Evolutionary conservation across 73 alveolate genomes (phyloP).

Genomic region (Uronychia binucleata): DNA sequence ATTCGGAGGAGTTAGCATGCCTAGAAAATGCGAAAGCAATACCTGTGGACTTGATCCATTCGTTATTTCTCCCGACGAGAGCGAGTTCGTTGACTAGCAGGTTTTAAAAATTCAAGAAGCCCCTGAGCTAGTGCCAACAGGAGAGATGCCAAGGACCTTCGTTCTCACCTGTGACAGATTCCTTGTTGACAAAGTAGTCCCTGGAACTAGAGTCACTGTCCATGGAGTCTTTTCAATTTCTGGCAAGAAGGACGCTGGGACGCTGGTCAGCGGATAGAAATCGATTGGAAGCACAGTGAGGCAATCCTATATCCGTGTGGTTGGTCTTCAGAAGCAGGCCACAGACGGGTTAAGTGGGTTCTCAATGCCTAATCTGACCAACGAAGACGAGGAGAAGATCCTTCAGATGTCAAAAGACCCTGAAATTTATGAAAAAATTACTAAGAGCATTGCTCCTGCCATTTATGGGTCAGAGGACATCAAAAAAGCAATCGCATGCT

Average conservation of each 20-base stretch:
- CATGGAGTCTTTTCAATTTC: slow-evolving; percentile 91
- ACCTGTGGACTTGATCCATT: slow-evolving; percentile 97
- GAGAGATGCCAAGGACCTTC: slow-evolving; percentile 99
- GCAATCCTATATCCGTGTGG: slow-evolving; percentile 80
- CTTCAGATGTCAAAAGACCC: slow-evolving; percentile 85
- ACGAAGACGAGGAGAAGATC: slow-evolving; percentile 90
- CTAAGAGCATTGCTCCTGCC: slow-evolving; percentile 96
- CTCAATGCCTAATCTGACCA: slow-evolving; percentile 71
- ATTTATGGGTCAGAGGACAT: slow-evolving; percentile 95
- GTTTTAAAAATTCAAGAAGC: slow-evolving; percentile 96
- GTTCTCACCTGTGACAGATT: slow-evolving; percentile 90
- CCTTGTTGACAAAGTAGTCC: slow-evolving; percentile 92
- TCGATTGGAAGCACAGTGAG: slow-evolving; percentile 64
- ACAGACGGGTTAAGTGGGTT: slow-evolving; percentile 62
- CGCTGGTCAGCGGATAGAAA: slow-evolving; percentile 29
- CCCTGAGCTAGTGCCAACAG: slow-evolving; percentile 98
- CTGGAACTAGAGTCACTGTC: slow-evolving; percentile 97
- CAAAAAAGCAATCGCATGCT: slow-evolving; percentile 96
- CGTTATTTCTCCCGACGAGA: slow-evolving; percentile 86
- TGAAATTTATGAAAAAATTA: slow-evolving; percentile 85
- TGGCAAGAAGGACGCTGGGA: slow-evolving; percentile 64
- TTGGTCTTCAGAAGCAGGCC: slow-evolving; percentile 82
- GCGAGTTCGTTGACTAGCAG: slow-evolving; percentile 92
- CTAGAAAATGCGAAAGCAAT: slow-evolving; percentile 89
- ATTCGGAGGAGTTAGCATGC: slow-evolving; percentile 78